A percentile compares a stretch with the other conserved stretches of the same genome.
Evolutionary conservation across 805 yeast genomes (phyloP).

Genomic region (Candida dajiaensis): DNA sequence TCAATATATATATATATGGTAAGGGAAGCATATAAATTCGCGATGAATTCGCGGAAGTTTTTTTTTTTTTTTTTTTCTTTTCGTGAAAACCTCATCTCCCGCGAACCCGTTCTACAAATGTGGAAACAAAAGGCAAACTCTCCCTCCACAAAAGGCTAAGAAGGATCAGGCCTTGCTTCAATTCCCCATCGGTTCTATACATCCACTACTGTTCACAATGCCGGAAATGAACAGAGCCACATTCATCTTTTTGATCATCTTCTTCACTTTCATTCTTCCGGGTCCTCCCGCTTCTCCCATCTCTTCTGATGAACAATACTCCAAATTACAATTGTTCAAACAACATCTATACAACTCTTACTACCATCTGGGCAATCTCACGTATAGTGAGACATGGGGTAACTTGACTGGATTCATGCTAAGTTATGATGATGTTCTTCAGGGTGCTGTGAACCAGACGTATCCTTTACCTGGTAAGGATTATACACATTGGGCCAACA

Average conservation of each 20-base stretch:
- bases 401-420: constrained; percentile 68
- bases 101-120: not conserved
- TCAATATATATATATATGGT: not conserved
- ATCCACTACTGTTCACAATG: not conserved
- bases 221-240: constrained; percentile 19
- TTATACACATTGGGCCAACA: constrained; percentile 40
- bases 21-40: not conserved
- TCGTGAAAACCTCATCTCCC: no score
- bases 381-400: constrained; percentile 52
- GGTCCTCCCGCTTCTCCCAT: constrained; percentile 30
- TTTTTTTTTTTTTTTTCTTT: no score
- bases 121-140: no score
- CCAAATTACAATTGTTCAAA: constrained; percentile 33
- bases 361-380: constrained; percentile 32
- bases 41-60: no score
- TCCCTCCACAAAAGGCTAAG: not conserved
- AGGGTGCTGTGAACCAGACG: constrained; percentile 38
- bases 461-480: constrained; percentile 52
- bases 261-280: constrained; percentile 34
- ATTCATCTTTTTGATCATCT: constrained; percentile 21
- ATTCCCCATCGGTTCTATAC: not conserved
- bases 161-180: no score
- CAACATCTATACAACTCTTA: constrained; percentile 29
- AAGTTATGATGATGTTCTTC: constrained; percentile 53
- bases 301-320: constrained; percentile 27